phyloP scores from a whole-genome alignment of 768 basidiomycete genomes.

The Pilatotrama ljubarskyi region DNA sequence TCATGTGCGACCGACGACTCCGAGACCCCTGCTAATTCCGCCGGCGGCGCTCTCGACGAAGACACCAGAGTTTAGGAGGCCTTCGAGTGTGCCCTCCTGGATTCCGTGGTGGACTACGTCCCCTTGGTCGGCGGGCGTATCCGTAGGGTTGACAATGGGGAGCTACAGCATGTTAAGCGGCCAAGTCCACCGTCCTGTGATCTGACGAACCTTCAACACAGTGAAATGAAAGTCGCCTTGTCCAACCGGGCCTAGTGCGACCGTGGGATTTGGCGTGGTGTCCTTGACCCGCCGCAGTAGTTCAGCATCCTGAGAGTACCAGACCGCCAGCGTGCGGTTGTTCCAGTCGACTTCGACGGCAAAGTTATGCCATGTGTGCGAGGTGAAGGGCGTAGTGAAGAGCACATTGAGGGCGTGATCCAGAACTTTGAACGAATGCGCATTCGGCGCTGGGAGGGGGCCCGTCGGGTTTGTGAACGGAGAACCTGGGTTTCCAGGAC shows the following conservation, averaged over 20 bases:
- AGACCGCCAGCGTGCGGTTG: conserved; percentile 47
- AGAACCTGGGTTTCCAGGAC: conserved; percentile 41
- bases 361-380: conserved; percentile 58
- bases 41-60: conserved; percentile 48
- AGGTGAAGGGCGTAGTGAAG: conserved; percentile 48
- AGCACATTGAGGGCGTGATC: conserved; percentile 53
- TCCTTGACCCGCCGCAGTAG: conserved; percentile 45
- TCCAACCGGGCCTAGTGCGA: conserved; percentile 42
- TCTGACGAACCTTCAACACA: conserved; percentile 48
- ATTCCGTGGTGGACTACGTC: conserved; percentile 61
- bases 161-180: conserved; percentile 37
- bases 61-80: conserved; percentile 55
- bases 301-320: conserved; percentile 47
- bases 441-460: conserved; percentile 40
- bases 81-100: conserved; percentile 58
- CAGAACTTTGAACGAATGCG: conserved; percentile 54
- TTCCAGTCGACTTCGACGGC: conserved; percentile 59
- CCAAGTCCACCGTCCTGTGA: background rate
- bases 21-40: conserved; percentile 39
- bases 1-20: background rate
- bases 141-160: conserved; percentile 49
- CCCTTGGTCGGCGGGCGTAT: conserved; percentile 46
- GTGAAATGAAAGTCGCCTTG: conserved; percentile 65
- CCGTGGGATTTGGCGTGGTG: conserved; percentile 43
- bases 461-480: conserved; percentile 57